Evolutionary conservation across 352 stramenopile genomes (phyloP), one percentile per base, ranked within the genome.

Genomic region (Globisporangium ultimum): DNA sequence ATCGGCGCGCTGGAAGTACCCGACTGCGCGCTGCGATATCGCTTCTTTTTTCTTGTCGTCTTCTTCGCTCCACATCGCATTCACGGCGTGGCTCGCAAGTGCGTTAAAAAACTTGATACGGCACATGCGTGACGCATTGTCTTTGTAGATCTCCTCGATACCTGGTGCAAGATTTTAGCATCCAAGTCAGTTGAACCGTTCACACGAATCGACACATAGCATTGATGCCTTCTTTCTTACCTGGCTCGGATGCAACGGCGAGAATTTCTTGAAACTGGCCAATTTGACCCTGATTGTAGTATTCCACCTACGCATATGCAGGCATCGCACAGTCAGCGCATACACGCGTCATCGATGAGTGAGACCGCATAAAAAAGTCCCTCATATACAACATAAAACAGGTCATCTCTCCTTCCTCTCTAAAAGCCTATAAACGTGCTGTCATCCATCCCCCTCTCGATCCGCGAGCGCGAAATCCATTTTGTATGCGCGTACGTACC

Each of bases 71-170:
- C 85, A 96, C 85, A 96, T 96, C 43, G 79, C 70, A 59, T 94
- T 96, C 43, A 95, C 80, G 3, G 82, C 80, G 65, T 96, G 85
- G 59, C 83, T 90, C 14, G 86, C 87, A 48, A 93, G 70, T 36
- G 87, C 85, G 32, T 93, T 91, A 61, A 95, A 93, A 66, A 96
- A 94, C 66, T 96, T 96, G 65, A 96, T 92, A 42, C 87, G 85
- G 53, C 81, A 89, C 70, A 87, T 78, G 45, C 87, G 85, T 48
- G 85, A 92, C 55, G 73, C 81, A 63, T 89, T 81, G 55, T 96
- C 87, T 53, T 91, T 89, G 75, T 96, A 96, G 66, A 93, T 95
- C 60, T 92, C 74, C 60, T 96, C 87, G 45, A 94, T 93, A 15
- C 75, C 79, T 67, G 12, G 28, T 10, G 28, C 28, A 36, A 36